Evolutionary conservation across 2,329 filamentous ascomycete genomes (phyloP).

Genomic region (Diaporthe sp.): DNA sequence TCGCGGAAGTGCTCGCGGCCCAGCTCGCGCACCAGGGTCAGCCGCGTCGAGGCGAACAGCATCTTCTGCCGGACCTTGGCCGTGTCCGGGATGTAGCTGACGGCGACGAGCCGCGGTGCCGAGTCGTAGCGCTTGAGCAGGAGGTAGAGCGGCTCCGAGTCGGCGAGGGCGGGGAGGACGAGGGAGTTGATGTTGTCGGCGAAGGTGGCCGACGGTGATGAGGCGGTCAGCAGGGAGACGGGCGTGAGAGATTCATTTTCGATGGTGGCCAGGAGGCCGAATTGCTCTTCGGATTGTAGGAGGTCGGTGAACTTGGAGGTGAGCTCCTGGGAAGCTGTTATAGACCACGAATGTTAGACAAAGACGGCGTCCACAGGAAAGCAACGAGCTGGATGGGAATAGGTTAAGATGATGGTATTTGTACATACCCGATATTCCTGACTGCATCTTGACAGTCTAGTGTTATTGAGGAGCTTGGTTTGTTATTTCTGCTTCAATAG

Average conservation of each 20-base stretch:
- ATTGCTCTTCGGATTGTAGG: constrained; percentile 71
- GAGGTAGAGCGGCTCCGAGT: constrained; percentile 79
- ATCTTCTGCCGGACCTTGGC: constrained; percentile 89
- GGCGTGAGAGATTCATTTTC: constrained; percentile 77
- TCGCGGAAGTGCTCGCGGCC: constrained; percentile 85
- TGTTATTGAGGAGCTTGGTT: not conserved
- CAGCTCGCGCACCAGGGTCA: constrained; percentile 82
- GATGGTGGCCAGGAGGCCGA: constrained; percentile 81
- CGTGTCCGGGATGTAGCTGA: constrained; percentile 84
- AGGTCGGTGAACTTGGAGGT: constrained; percentile 79
- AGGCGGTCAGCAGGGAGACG: constrained; percentile 65
- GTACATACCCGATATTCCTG: constrained; percentile 41
- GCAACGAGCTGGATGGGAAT: no score
- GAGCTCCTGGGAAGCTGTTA: constrained; percentile 81
- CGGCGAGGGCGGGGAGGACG: constrained; percentile 74
- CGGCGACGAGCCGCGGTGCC: constrained; percentile 72
- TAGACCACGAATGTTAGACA: not conserved
- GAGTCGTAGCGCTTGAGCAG: constrained; percentile 78
- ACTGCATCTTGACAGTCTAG: constrained; percentile 39
- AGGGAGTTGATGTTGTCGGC: constrained; percentile 70
- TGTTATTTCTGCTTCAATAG: constrained; percentile 9
- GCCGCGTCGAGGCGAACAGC: constrained; percentile 83
- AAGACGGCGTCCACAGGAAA: not conserved
- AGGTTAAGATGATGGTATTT: no score
- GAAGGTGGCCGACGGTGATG: constrained; percentile 70